Conservation (phyloP, 2,329 filamentous ascomycete genomes). For the Apiospora marii region DNA sequence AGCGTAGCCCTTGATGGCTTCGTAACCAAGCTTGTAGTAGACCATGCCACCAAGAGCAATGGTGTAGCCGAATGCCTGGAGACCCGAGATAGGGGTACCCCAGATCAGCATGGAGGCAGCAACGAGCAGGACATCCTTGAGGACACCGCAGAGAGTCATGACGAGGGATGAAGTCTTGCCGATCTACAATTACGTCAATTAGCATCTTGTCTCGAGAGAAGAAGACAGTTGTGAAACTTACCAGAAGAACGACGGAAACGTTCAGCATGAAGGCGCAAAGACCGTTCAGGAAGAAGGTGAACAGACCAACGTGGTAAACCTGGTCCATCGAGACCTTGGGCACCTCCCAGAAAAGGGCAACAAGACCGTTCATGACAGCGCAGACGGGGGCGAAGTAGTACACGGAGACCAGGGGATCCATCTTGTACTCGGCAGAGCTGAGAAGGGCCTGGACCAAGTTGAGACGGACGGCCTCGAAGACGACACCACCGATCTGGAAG, state of each 20-base stretch:
- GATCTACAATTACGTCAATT: conserved; percentile 63
- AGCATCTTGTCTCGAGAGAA: background rate
- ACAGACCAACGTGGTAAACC: conserved; percentile 75
- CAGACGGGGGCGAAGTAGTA: conserved; percentile 92
- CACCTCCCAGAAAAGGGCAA: conserved; percentile 78
- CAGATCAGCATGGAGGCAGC: conserved; percentile 82
- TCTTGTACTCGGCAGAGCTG: conserved; percentile 86
- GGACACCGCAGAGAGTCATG: conserved; percentile 85
- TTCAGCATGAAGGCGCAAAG: conserved; percentile 82
- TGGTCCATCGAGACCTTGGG: conserved; percentile 74
- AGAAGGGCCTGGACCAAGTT: conserved; percentile 86
- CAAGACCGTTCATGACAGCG: conserved; percentile 79
- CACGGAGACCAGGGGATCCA: conserved; percentile 87
- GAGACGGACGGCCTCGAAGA: conserved; percentile 83
- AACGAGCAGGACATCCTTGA: conserved; percentile 88
- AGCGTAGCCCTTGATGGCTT: conserved; percentile 83
- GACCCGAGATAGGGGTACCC: conserved; percentile 74
- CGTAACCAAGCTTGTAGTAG: conserved; percentile 86
- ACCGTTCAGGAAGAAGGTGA: conserved; percentile 78
- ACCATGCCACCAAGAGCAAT: conserved; percentile 81
- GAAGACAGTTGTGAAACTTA: conserved; percentile 53
- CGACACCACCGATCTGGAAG: conserved; percentile 79
- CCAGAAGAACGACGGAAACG: conserved; percentile 85
- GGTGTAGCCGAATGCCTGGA: conserved; percentile 85
- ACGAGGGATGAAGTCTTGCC: conserved; percentile 88